Evolutionary conservation across 2,329 filamentous ascomycete genomes (phyloP).

Genomic region (Sporothrix curviconia): DNA sequence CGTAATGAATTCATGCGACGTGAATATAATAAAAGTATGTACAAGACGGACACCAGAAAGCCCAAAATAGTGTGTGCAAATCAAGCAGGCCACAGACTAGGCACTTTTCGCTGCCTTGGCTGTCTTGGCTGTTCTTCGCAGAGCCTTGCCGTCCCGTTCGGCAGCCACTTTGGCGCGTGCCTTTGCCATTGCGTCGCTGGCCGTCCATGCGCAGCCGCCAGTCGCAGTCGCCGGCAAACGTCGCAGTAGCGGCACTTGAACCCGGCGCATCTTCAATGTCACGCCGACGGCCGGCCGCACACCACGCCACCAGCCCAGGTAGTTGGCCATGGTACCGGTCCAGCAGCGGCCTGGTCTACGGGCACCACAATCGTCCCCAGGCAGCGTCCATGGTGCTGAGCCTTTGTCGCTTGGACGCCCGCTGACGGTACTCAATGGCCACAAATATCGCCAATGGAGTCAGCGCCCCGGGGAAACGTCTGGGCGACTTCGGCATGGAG

Average conservation of each 20-base stretch:
- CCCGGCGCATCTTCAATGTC: constrained; percentile 67
- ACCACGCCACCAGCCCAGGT: constrained; percentile 82
- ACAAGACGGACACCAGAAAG: background rate
- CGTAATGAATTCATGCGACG: background rate
- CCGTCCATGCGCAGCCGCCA: constrained; percentile 72
- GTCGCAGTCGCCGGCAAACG: constrained; percentile 67
- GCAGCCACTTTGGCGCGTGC: constrained; percentile 15
- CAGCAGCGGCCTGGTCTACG: constrained; percentile 57
- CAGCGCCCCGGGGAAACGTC: constrained; percentile 47
- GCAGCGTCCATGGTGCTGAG: constrained; percentile 29
- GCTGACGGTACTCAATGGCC: constrained; percentile 45
- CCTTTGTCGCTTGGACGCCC: background rate
- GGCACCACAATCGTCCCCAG: constrained; percentile 53
- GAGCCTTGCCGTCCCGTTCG: too few species aligned
- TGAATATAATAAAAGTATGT: background rate
- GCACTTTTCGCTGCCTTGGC: background rate
- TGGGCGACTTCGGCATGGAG: constrained; percentile 40
- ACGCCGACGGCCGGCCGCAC: constrained; percentile 67
- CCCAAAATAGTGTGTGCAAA: background rate
- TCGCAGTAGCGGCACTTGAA: constrained; percentile 84
- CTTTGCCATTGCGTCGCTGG: constrained; percentile 38
- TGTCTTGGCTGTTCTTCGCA: too few species aligned
- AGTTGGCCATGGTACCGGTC: constrained; percentile 58
- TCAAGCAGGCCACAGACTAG: background rate
- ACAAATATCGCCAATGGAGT: constrained; percentile 45